Conservation (phyloP, 495 filamentous ascomycete species). For the Trichoderma gamsii region DNA sequence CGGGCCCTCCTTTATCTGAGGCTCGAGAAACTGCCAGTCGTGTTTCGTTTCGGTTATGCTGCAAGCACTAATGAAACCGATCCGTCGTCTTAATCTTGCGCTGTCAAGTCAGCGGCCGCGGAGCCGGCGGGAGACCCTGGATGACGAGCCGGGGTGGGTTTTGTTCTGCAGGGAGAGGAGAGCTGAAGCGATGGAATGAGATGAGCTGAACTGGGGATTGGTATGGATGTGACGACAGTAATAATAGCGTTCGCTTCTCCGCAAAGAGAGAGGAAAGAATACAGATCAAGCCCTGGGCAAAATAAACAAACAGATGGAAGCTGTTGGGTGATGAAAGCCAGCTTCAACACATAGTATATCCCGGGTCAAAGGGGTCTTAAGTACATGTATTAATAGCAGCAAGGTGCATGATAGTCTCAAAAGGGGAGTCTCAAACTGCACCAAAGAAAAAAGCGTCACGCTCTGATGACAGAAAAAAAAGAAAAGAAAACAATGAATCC, state of each 20-base stretch:
- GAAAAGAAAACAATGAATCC: not conserved
- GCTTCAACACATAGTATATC: too few species aligned
- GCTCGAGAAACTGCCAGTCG: too few species aligned
- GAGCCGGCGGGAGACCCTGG: not conserved
- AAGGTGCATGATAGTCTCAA: too few species aligned
- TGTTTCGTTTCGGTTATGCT: not conserved
- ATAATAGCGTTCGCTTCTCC: not conserved
- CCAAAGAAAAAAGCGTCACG: not conserved
- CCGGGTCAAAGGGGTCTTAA: too few species aligned
- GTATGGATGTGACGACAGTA: not conserved
- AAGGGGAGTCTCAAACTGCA: too few species aligned
- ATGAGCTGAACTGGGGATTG: not conserved
- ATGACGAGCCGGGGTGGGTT: not conserved
- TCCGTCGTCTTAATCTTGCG: not conserved
- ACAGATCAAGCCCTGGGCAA: not conserved
- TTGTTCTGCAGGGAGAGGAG: not conserved
- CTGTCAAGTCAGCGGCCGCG: too few species aligned
- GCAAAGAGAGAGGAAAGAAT: not conserved
- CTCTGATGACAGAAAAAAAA: not conserved
- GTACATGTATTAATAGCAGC: too few species aligned
- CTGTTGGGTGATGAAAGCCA: too few species aligned
- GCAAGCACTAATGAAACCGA: not conserved
- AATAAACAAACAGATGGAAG: too few species aligned
- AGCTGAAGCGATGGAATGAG: not conserved
- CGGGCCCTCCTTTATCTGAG: too few species aligned